Evolutionary conservation across 192 early-diverging fungal species (phyloP).

Genomic region (Mycoemilia scoparia): DNA sequence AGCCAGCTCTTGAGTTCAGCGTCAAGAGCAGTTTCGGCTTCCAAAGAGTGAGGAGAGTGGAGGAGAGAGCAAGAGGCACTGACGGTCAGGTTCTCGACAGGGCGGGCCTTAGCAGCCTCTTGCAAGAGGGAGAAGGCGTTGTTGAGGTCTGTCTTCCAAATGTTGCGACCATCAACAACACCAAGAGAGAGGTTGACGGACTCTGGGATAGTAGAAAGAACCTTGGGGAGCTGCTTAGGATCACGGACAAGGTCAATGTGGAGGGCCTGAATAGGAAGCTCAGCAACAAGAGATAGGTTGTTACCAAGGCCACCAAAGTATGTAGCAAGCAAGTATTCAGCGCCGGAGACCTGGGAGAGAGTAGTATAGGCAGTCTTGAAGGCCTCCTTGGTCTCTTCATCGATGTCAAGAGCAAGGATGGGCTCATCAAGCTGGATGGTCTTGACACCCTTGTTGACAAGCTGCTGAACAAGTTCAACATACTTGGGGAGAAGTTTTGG

Average conservation of each 20-base stretch:
- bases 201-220: conserved; percentile 37
- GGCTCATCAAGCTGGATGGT: conserved; percentile 97
- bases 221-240: conserved; percentile 55
- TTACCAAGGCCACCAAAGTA: conserved; percentile 78
- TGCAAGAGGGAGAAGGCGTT: conserved; percentile 46
- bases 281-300: conserved; percentile 52
- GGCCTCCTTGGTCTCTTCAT: conserved; percentile 62
- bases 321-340: conserved; percentile 59
- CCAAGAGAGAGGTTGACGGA: conserved; percentile 74
- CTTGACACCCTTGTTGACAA: conserved; percentile 69
- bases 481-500: conserved; percentile 66
- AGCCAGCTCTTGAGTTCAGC: conserved; percentile 79
- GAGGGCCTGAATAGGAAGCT: conserved; percentile 63
- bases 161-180: conserved; percentile 90
- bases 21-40: conserved; percentile 56
- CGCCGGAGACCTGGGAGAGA: conserved; percentile 14
- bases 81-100: conserved; percentile 59
- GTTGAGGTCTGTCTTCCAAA: conserved; percentile 86
- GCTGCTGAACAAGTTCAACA: conserved; percentile 48
- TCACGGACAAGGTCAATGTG: conserved; percentile 86
- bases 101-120: conserved; percentile 39
- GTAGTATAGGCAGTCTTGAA: conserved; percentile 15
- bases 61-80: conserved; percentile 82
- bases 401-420: conserved; percentile 57
- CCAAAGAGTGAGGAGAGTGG: conserved; percentile 79